Evolutionary conservation across 2,329 filamentous ascomycete genomes (phyloP).

Genomic region (Nemania sp.): DNA sequence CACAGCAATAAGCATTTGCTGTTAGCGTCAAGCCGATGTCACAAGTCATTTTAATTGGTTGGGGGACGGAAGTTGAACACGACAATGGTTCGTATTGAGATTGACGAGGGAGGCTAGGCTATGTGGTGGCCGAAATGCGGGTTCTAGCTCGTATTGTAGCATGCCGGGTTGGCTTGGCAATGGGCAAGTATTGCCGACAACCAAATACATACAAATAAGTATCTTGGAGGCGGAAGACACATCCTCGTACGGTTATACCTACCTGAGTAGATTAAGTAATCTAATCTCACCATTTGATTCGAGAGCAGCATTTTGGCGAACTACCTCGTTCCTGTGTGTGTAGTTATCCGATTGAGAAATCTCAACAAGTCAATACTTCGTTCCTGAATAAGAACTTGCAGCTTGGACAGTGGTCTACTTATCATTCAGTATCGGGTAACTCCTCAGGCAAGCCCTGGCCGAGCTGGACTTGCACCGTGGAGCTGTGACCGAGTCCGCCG

Average conservation of each 20-base stretch:
- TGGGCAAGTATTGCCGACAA: background rate
- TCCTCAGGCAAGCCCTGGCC: constrained; percentile 47
- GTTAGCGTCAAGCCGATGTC: background rate
- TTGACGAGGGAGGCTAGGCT: constrained; percentile 22
- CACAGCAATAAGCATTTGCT: background rate
- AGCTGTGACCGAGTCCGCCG: constrained; percentile 57
- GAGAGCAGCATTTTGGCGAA: no score
- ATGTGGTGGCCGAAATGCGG: constrained; percentile 2
- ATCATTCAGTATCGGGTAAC: constrained; percentile 28
- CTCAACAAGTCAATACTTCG: no score
- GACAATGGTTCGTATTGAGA: constrained; percentile 16
- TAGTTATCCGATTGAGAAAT: no score
- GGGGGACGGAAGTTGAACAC: background rate
- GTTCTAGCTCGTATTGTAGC: background rate
- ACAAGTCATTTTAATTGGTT: constrained; percentile 6
- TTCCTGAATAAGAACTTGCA: no score
- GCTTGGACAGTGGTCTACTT: background rate
- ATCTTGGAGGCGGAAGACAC: no score
- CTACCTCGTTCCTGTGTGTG: no score
- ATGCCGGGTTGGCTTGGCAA: constrained; percentile 7
- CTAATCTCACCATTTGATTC: no score
- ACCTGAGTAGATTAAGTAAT: no score
- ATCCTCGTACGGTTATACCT: no score
- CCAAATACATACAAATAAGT: no score
- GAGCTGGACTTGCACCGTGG: constrained; percentile 44